phyloP scores from a whole-genome alignment of 1,284 basidiomycete genomes.

The Porogramme epimiltina region DNA sequence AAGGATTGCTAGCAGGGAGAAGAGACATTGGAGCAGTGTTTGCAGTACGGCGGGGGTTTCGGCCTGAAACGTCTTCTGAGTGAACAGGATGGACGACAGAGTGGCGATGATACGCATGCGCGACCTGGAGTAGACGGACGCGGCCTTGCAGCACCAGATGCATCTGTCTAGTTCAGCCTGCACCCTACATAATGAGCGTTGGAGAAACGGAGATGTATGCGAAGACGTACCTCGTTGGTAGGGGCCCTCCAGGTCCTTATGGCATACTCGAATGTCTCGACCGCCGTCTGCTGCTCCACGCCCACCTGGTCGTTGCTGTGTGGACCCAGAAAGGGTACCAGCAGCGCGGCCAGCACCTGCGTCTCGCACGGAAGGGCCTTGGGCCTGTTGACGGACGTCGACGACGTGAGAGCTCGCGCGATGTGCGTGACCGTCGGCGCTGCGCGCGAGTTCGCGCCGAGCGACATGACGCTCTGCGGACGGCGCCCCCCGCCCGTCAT shows the following conservation, averaged over 20 bases:
- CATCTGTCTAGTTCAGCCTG: constrained; percentile 59
- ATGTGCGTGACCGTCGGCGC: constrained; percentile 40
- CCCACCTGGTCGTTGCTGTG: constrained; percentile 38
- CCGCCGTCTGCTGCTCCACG: constrained; percentile 55
- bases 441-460: constrained; percentile 26
- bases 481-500: constrained; percentile 36
- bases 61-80: constrained; percentile 42
- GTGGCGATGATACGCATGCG: constrained; percentile 50
- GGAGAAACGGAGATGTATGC: neutral
- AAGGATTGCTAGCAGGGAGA: constrained; percentile 48
- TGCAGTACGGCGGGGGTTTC: constrained; percentile 51
- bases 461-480: constrained; percentile 42
- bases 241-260: constrained; percentile 55
- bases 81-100: constrained; percentile 51
- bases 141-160: constrained; percentile 69
- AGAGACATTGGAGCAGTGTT: constrained; percentile 52
- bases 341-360: constrained; percentile 57
- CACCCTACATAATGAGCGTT: neutral
- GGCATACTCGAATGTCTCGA: constrained; percentile 62
- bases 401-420: constrained; percentile 33
- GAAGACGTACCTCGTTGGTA: constrained; percentile 45
- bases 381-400: constrained; percentile 30
- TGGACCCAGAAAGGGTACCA: constrained; percentile 53
- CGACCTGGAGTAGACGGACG: constrained; percentile 40
- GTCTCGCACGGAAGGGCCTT: constrained; percentile 53